Conservation (phyloP, 805 yeast species). For the Cyberlindnera meyerae region DNA sequence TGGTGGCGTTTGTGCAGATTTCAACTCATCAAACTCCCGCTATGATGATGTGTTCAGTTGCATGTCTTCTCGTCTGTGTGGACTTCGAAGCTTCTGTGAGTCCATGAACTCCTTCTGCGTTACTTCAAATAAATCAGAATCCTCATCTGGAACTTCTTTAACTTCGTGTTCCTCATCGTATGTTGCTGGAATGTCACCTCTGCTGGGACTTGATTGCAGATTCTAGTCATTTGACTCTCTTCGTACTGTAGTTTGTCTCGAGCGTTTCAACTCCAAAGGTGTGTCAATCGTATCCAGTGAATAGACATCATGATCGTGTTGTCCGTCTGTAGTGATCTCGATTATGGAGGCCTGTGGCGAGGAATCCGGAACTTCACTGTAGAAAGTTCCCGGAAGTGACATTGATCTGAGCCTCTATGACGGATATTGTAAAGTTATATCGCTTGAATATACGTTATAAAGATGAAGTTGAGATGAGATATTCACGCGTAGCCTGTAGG, state of each 20-base stretch:
- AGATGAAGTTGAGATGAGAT: no score
- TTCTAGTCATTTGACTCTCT: no score
- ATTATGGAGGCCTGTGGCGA: constrained; percentile 19
- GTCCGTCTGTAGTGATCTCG: constrained; percentile 14
- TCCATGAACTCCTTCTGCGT: constrained; percentile 13
- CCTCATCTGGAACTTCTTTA: not conserved
- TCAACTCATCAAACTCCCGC: constrained; percentile 8
- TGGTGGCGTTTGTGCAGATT: constrained; percentile 13
- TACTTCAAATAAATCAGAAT: constrained; percentile 13
- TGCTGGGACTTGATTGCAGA: not conserved
- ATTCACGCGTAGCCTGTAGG: no score
- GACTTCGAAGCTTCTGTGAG: constrained; percentile 15
- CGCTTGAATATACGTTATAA: no score
- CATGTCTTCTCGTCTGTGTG: no score
- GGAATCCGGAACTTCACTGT: constrained; percentile 12
- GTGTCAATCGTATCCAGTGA: constrained; percentile 1
- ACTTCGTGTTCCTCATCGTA: constrained; percentile 1
- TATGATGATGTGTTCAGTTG: no score
- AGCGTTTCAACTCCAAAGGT: not conserved
- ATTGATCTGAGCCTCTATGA: not conserved
- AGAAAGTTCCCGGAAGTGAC: constrained; percentile 4
- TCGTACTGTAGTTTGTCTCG: not conserved
- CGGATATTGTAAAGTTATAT: no score
- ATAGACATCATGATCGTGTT: constrained; percentile 4
- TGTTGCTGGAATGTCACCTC: not conserved